These are phyloP conservation scores for Inonotus hispidus DNA, from an alignment of 1,284 basidiomycete genomes.

Conservation along the genomic window DNA sequence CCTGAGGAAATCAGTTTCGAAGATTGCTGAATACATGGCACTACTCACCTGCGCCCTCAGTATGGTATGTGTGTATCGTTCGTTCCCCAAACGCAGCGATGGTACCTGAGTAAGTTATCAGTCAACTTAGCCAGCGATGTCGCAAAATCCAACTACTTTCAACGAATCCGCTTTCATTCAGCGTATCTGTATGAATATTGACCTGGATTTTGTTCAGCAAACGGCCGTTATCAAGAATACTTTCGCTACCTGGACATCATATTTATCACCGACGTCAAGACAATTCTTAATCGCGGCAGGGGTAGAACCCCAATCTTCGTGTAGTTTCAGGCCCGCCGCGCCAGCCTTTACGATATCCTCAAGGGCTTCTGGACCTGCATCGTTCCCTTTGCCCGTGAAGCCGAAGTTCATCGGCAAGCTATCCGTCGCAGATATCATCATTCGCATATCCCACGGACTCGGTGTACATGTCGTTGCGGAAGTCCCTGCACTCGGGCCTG, in stretches of 20 bases:
- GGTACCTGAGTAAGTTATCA: conserved; percentile 52
- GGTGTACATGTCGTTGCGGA: conserved; percentile 96
- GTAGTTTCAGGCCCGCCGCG: conserved; percentile 89
- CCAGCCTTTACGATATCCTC: conserved; percentile 87
- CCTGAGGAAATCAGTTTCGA: conserved; percentile 35
- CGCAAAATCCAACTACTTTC: conserved; percentile 52
- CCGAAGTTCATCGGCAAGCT: conserved; percentile 87
- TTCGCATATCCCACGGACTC: conserved; percentile 78
- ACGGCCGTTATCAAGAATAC: not conserved
- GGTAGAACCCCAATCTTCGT: conserved; percentile 98
- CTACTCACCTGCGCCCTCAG: conserved; percentile 81
- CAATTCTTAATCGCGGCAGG: conserved; percentile 80
- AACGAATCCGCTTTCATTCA: conserved; percentile 93
- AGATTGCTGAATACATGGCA: not conserved
- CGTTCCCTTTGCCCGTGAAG: conserved; percentile 94
- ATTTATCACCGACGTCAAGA: conserved; percentile 83
- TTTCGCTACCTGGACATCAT: conserved; percentile 80
- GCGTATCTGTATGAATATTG: conserved; percentile 96
- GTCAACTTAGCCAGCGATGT: conserved; percentile 16
- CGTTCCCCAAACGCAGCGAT: conserved; percentile 87
- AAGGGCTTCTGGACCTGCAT: conserved; percentile 67
- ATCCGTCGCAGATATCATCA: conserved; percentile 89
- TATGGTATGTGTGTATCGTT: conserved; percentile 98
- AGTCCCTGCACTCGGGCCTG: conserved; percentile 87
- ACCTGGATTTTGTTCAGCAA: conserved; percentile 42